Conservation (phyloP, 441 rosid genomes). For the Croton setiger region DNA sequence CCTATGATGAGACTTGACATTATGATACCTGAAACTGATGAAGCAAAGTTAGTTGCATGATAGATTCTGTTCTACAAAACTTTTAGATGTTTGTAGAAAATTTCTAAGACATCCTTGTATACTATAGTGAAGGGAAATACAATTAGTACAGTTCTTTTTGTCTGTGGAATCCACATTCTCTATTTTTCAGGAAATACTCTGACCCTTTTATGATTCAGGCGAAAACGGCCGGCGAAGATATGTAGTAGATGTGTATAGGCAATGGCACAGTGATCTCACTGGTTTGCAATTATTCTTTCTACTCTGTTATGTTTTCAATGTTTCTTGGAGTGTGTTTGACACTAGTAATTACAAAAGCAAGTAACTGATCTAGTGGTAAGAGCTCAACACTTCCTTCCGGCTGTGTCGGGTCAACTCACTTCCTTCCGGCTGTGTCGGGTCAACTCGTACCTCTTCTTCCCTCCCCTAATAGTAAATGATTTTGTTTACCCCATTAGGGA, state of each 20-base stretch:
- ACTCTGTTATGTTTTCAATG: too few species aligned
- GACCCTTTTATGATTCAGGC: not conserved
- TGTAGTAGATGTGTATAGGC: not conserved
- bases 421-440: too few species aligned
- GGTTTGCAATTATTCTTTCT: not conserved
- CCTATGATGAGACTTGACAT: constrained; percentile 89
- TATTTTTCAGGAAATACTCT: not conserved
- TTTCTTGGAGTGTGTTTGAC: too few species aligned
- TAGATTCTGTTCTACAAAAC: not conserved
- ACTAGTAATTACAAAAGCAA: too few species aligned
- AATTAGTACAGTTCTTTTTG: not conserved
- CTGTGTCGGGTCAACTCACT: too few species aligned
- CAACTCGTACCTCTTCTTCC: too few species aligned
- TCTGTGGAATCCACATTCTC: not conserved
- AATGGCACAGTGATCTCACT: not conserved
- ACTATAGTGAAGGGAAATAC: not conserved
- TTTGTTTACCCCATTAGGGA: too few species aligned
- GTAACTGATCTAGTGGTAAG: too few species aligned
- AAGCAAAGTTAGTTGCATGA: constrained; percentile 51
- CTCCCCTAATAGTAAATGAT: too few species aligned
- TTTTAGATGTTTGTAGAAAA: constrained; percentile 2
- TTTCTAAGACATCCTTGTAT: not conserved
- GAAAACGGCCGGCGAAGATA: not conserved
- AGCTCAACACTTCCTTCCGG: too few species aligned
- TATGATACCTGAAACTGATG: constrained; percentile 59